Conservation (phyloP, 2,329 filamentous ascomycete species). For the Alternaria rosae region DNA sequence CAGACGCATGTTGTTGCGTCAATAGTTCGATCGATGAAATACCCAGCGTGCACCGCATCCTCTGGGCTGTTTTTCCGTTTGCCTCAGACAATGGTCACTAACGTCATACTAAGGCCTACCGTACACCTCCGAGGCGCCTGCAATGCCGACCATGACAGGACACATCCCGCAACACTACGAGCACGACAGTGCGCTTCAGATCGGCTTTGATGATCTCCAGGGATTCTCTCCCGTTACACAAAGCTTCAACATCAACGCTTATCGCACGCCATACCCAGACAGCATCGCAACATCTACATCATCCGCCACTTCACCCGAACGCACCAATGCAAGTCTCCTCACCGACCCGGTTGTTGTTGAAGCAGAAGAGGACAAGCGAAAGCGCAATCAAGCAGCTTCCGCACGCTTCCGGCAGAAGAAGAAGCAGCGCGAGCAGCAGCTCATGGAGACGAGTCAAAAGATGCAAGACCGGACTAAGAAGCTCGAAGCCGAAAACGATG, state of each 20-base stretch:
- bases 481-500: constrained; percentile 64
- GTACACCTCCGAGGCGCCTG: constrained; percentile 30
- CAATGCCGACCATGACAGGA: constrained; percentile 40
- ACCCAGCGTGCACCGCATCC: constrained; percentile 1
- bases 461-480: constrained; percentile 79
- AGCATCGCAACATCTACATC: constrained; percentile 41
- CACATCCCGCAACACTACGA: constrained; percentile 36
- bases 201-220: constrained; percentile 39
- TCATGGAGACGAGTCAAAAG: constrained; percentile 65
- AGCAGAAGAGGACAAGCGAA: constrained; percentile 88
- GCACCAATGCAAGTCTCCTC: constrained; percentile 20
- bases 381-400: constrained; percentile 86
- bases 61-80: constrained; percentile 5
- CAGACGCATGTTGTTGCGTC: constrained; percentile 4
- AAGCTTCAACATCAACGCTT: constrained; percentile 32
- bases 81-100: constrained; percentile 26
- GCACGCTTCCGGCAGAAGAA: constrained; percentile 94
- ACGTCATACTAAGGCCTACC: constrained; percentile 36
- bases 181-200: constrained; percentile 27
- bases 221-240: constrained; percentile 39
- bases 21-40: constrained; percentile 6
- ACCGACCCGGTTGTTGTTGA: constrained; percentile 37
- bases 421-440: constrained; percentile 89
- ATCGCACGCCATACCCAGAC: constrained; percentile 43
- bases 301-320: constrained; percentile 35